Percentiles rank a stretch among this genome's conserved stretches.
Evolutionary conservation across 352 stramenopile genomes (phyloP).

Genomic region (Phytopythium chamaehyphon): DNA sequence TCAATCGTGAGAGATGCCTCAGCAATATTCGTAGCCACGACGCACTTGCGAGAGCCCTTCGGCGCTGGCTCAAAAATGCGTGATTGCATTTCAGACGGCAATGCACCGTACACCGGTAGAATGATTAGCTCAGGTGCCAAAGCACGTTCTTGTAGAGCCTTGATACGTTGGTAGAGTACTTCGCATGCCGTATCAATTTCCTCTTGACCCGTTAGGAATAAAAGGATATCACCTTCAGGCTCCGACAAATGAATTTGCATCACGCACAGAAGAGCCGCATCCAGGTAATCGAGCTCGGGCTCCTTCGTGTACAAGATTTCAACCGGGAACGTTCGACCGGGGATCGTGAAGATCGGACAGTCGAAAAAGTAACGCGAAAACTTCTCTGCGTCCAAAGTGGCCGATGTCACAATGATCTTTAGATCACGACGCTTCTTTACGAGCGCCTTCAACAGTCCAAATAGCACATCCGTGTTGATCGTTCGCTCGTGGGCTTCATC

Average conservation of each 20-base stretch:
- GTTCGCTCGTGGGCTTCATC: slow-evolving; percentile 98
- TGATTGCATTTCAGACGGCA: slow-evolving; percentile 99
- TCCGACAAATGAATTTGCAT: slow-evolving; percentile 99
- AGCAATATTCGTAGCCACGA: slow-evolving; percentile 99
- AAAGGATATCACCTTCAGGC: slow-evolving; percentile 96
- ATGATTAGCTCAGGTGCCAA: slow-evolving; percentile 97
- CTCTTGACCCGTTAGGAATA: slow-evolving; percentile 99
- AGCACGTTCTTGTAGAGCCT: slow-evolving; percentile 91
- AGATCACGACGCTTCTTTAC: slow-evolving; percentile 83
- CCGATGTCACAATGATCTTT: slow-evolving; percentile 90
- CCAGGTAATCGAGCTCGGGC: slow-evolving; percentile 97
- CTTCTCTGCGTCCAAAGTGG: slow-evolving; percentile 98
- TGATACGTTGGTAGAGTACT: slow-evolving; percentile 97
- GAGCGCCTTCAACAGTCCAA: slow-evolving; percentile 93
- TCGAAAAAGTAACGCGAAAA: slow-evolving; percentile 98
- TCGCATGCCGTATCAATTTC: slow-evolving; percentile 99
- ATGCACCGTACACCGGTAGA: slow-evolving; percentile 96
- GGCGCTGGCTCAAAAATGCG: slow-evolving; percentile 98
- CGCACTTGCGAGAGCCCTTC: slow-evolving; percentile 94
- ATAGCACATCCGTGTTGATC: slow-evolving; percentile 99
- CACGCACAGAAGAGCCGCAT: slow-evolving; percentile 96
- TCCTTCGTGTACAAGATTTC: slow-evolving; percentile 99
- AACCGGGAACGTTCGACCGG: slow-evolving; percentile 96
- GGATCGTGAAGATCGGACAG: slow-evolving; percentile 99
- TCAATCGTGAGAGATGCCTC: slow-evolving; percentile 99